Conservation (phyloP, 495 filamentous ascomycete genomes). For the Penicillium robsamsonii region DNA sequence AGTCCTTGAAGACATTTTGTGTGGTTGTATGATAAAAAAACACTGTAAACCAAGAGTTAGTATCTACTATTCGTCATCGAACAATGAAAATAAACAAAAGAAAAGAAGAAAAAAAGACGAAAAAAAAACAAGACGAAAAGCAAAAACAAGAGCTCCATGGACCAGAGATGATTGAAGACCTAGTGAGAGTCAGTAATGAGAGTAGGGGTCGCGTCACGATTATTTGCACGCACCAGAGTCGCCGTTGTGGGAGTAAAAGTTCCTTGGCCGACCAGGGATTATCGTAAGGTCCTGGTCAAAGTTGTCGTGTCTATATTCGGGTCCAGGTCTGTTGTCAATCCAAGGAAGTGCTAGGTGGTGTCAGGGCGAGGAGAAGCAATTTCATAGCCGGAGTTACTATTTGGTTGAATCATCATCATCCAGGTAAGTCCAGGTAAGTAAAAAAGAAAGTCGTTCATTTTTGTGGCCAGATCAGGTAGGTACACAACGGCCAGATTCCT, state of each 20-base stretch:
- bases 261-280: conserved; percentile 7
- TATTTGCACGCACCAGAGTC: conserved; percentile 20
- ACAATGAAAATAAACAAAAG: conserved; percentile 6
- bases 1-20: conserved; percentile 41
- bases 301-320: background rate
- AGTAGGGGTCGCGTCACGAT: background rate
- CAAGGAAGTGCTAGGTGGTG: conserved; percentile 2
- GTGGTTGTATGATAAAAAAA: conserved; percentile 18
- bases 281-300: conserved; percentile 6
- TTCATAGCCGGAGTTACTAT: conserved; percentile 14
- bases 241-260: conserved; percentile 3
- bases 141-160: conserved; percentile 20
- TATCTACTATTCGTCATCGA: conserved; percentile 25
- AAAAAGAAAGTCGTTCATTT: conserved; percentile 1
- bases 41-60: conserved; percentile 40
- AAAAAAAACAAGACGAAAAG: conserved; percentile 13
- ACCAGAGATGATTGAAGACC: conserved; percentile 25
- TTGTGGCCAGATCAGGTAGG: conserved; percentile 4
- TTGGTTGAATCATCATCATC: conserved; percentile 14
- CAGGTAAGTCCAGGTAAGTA: conserved; percentile 9
- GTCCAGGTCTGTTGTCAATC: conserved; percentile 13
- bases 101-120: conserved; percentile 15
- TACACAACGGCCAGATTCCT: conserved; percentile 16
- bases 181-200: conserved; percentile 19
- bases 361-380: background rate